phyloP scores from a whole-genome alignment of 1,139 yeast genomes.

The Candida sanyaensis region DNA sequence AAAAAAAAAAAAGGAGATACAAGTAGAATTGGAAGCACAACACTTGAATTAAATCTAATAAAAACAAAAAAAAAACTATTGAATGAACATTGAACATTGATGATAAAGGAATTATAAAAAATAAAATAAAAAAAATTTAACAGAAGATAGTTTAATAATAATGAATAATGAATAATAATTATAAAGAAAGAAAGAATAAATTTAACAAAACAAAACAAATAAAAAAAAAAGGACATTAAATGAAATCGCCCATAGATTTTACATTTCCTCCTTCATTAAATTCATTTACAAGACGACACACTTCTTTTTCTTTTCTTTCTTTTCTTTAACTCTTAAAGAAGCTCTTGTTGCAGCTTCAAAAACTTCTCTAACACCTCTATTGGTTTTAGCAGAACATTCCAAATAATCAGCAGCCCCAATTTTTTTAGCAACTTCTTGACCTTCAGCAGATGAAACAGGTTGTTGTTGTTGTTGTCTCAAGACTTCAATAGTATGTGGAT shows the following conservation, averaged over 20 bases:
- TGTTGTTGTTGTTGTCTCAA: slow-evolving; percentile 73
- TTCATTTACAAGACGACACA: slow-evolving; percentile 59
- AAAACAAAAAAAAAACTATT: not conserved
- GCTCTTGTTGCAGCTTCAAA: slow-evolving; percentile 93
- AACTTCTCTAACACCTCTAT: slow-evolving; percentile 88
- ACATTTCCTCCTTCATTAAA: not conserved
- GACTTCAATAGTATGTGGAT: slow-evolving; percentile 72
- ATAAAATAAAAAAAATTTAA: not conserved
- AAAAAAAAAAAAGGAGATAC: too few relatives aligned
- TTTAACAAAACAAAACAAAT: not conserved
- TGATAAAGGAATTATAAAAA: not conserved
- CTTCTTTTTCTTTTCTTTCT: slow-evolving; percentile 56
- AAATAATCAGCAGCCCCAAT: slow-evolving; percentile 85
- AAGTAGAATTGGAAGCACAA: not conserved
- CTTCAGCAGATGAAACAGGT: slow-evolving; percentile 79
- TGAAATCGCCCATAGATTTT: not conserved
- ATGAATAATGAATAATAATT: not conserved
- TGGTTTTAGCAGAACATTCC: slow-evolving; percentile 93
- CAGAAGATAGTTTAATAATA: not conserved
- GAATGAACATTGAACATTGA: slow-evolving; percentile 1
- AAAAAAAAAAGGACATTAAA: not conserved
- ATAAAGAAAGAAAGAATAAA: not conserved
- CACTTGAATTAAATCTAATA: not conserved
- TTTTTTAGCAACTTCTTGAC: slow-evolving; percentile 81
- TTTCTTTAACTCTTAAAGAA: slow-evolving; percentile 66